Conservation (phyloP, 495 filamentous ascomycete genomes). For the Podospora conica region DNA sequence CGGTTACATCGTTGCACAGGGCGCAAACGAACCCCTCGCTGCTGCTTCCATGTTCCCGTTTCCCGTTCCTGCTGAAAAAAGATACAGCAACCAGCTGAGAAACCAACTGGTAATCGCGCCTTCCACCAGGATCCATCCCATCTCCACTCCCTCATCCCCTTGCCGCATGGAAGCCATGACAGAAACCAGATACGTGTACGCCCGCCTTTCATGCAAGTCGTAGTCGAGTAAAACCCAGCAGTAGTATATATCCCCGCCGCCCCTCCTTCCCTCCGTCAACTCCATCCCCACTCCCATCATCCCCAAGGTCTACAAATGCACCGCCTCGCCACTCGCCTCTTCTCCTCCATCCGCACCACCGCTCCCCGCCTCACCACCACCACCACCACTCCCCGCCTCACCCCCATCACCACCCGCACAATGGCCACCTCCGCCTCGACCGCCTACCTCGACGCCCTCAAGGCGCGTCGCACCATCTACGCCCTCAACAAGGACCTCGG, state of each 20-base stretch:
- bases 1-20: not conserved
- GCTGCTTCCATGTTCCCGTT: too few relatives aligned
- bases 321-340: constrained; percentile 7
- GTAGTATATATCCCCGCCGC: not conserved
- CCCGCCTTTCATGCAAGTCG: not conserved
- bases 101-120: not conserved
- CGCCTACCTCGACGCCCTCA: constrained; percentile 47
- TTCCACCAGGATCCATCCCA: not conserved
- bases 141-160: not conserved
- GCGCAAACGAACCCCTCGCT: not conserved
- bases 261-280: not conserved
- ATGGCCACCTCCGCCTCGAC: constrained; percentile 30
- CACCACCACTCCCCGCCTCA: constrained; percentile 9
- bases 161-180: not conserved
- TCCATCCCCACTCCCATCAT: not conserved
- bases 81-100: not conserved
- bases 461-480: constrained; percentile 55
- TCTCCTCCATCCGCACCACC: constrained; percentile 17
- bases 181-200: not conserved
- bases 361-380: constrained; percentile 4
- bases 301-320: constrained; percentile 2
- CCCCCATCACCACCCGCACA: constrained; percentile 17
- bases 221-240: not conserved
- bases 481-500: constrained; percentile 47
- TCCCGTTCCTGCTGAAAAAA: not conserved